Base-by-base conservation (phyloP, 768 basidiomycete genomes). In the Galerina marginata region DNA sequence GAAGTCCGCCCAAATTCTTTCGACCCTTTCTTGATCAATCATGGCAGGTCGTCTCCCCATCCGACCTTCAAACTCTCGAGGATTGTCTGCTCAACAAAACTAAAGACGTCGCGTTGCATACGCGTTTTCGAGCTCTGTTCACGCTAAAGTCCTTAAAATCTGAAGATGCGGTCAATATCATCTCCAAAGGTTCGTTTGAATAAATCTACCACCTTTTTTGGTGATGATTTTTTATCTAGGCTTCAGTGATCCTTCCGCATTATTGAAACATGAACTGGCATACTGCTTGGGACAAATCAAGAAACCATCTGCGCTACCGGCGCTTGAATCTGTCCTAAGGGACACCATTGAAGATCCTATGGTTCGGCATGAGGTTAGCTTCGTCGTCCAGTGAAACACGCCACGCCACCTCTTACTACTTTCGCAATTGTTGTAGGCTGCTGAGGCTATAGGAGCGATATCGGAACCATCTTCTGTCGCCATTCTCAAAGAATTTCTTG, bases 371-470 rank as follows among this genome's bases (percentile, higher is more conserved):
- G 97, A 99, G 84, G 94, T 92, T 65, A 59, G 80, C 67, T 54
- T 20, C 45, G 16, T 33, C 20, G 11, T 29, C 40, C 36, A 45
- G 59, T 62, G 26, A 36, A n/a, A 38, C 10, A 25, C 15, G 20
- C 12, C 6, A 23, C 39, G 6, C 39, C 65, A 49, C 20, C 20
- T 20, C 43, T 68, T 60, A 59, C 29, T n/a, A 57, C 55, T 52
- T 64, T 63, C 64, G 48, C 42, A 0, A 37, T 63, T 39, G 12
- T 51, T 52, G 1, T 54, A 96, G 92, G 95, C 96, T 51, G 97
- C 97, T n/a, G 97, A 99, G 77, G 97, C 97, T 9, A 90, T 99
- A 81, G 97, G 96, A 42, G 97, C 97, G 1, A 93, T 99, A 39
- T 94, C 92, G 7, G 79, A 86, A 20, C 68, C 80, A 2, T 65